Evolutionary conservation across 164 flowering plant genomes (phyloP).

Genomic region (Aristolochia contorta): DNA sequence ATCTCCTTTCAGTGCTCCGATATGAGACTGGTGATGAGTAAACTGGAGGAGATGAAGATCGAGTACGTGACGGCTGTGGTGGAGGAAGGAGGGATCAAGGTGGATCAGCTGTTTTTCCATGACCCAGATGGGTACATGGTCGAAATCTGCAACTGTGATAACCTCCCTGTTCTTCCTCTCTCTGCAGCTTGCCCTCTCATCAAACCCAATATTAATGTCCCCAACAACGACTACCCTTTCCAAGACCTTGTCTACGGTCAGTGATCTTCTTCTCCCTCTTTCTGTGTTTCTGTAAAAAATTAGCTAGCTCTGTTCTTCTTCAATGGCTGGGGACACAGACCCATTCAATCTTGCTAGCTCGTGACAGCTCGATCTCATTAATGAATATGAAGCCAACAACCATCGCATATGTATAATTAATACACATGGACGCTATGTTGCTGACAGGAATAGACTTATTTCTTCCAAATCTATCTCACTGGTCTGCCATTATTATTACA

Average conservation of each 20-base stretch:
- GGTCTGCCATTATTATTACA: not conserved
- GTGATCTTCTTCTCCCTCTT: too few relatives aligned
- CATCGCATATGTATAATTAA: conserved; percentile 33
- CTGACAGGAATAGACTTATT: too few relatives aligned
- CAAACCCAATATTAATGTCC: too few relatives aligned
- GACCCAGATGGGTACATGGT: conserved; percentile 90
- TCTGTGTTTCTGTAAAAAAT: too few relatives aligned
- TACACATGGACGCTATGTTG: conserved; percentile 32
- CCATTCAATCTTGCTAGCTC: too few relatives aligned
- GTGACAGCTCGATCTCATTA: too few relatives aligned
- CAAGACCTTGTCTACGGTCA: too few relatives aligned
- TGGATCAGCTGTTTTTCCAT: conserved; percentile 78
- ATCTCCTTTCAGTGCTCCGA: conserved; percentile 73
- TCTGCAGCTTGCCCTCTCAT: conserved; percentile 32
- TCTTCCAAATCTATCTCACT: too few relatives aligned
- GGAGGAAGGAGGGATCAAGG: conserved; percentile 54
- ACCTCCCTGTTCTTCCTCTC: conserved; percentile 57
- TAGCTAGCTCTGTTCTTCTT: too few relatives aligned
- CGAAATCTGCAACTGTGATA: conserved; percentile 79
- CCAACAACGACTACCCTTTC: conserved; percentile 3
- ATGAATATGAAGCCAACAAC: too few relatives aligned
- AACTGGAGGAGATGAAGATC: conserved; percentile 50
- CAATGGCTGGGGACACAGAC: too few relatives aligned
- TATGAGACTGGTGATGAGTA: conserved; percentile 37
- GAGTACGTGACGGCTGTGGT: conserved; percentile 53